Evolutionary conservation across 2,329 filamentous ascomycete species (phyloP).

Genomic region (Ceratocystis alfenasii): DNA sequence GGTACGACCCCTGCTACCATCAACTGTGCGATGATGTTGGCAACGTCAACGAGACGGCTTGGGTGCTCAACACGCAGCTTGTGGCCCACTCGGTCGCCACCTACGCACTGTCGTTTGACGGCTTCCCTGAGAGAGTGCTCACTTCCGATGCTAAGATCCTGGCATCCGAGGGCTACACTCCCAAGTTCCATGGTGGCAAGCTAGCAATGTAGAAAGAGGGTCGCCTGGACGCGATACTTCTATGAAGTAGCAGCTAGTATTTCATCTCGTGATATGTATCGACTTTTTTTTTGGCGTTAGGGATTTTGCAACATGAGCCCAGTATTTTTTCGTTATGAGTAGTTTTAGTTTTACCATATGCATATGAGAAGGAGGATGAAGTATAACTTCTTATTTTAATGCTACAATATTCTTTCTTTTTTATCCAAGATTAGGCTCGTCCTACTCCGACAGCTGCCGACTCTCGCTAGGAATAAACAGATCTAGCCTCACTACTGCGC

Average conservation of each 20-base stretch:
- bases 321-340: neutral
- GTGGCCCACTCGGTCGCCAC: constrained; percentile 64
- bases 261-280: neutral
- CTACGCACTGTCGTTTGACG: constrained; percentile 53
- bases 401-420: neutral
- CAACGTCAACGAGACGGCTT: constrained; percentile 49
- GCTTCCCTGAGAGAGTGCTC: constrained; percentile 45
- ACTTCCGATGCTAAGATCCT: constrained; percentile 26
- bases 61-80: constrained; percentile 50
- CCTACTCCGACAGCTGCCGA: neutral
- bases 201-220: constrained; percentile 33
- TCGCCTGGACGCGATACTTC: no score
- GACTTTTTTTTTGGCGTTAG: constrained; percentile 1
- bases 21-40: constrained; percentile 47
- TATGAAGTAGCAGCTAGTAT: neutral
- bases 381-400: constrained; percentile 1
- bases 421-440: neutral
- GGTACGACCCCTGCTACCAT: constrained; percentile 50
- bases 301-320: neutral
- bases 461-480: neutral
- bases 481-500: neutral
- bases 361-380: neutral
- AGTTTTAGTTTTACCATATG: neutral
- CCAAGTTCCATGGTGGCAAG: constrained; percentile 41
- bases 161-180: constrained; percentile 27